These are phyloP conservation scores for Malassezia sympodialis DNA, from an alignment of 1,284 basidiomycete species.

Conservation along the genomic window DNA sequence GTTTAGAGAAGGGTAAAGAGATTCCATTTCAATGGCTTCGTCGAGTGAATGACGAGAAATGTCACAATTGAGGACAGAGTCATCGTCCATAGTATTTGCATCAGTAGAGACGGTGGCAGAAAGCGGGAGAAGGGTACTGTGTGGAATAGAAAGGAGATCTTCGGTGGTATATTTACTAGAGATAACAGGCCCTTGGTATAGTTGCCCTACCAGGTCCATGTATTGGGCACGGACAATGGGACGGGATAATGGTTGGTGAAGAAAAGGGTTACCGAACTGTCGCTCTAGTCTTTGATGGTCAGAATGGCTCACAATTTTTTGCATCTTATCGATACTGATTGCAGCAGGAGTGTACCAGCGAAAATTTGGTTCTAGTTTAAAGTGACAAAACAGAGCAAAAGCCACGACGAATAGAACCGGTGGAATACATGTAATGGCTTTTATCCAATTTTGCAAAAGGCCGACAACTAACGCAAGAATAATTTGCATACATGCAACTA, in stretches of 20 bases:
- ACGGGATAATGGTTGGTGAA: constrained; percentile 37
- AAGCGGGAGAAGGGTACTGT: background rate
- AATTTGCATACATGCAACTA: constrained; percentile 45
- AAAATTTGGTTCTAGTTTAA: constrained; percentile 33
- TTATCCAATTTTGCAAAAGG: constrained; percentile 26
- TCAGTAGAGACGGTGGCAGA: background rate
- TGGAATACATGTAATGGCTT: constrained; percentile 34
- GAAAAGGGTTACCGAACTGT: constrained; percentile 44
- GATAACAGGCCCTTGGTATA: constrained; percentile 30
- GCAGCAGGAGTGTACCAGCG: constrained; percentile 44
- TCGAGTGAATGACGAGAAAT: background rate
- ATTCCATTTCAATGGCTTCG: background rate
- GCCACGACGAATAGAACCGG: constrained; percentile 36
- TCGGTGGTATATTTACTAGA: background rate
- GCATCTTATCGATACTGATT: constrained; percentile 26
- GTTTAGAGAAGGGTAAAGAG: background rate
- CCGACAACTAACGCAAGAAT: constrained; percentile 37
- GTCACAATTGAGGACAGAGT: background rate
- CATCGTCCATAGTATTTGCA: background rate
- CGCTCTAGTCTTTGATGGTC: constrained; percentile 38
- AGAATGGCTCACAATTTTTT: constrained; percentile 31
- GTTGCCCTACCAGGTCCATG: constrained; percentile 30
- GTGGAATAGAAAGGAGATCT: background rate
- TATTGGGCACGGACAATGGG: constrained; percentile 43
- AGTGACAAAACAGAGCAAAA: constrained; percentile 40